A percentile compares a stretch with the other conserved stretches of the same genome.
Conservation (phyloP, 768 basidiomycete species). For the Myochromella boudieri region DNA sequence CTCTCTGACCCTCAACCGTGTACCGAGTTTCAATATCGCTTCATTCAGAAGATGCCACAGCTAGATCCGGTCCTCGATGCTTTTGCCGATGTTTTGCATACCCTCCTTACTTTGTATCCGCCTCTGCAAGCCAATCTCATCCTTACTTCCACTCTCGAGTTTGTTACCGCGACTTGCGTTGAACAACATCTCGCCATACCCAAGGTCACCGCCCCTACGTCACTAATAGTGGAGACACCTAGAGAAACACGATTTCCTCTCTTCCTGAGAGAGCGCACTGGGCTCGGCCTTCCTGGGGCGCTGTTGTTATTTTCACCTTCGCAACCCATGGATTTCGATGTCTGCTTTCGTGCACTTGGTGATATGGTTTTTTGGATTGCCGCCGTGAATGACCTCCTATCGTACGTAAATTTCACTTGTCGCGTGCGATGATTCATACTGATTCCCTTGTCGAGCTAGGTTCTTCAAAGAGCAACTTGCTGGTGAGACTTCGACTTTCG, state of each 20-base stretch:
- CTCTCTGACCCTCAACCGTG: not conserved
- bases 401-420: not conserved
- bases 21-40: constrained; percentile 9
- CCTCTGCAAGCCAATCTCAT: constrained; percentile 14
- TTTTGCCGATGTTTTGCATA: constrained; percentile 5
- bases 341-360: constrained; percentile 5
- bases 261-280: constrained; percentile 7
- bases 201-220: no score
- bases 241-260: constrained; percentile 1
- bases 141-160: constrained; percentile 12
- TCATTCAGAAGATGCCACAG: constrained; percentile 9
- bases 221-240: not conserved
- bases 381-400: constrained; percentile 6
- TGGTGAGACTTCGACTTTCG: constrained; percentile 16
- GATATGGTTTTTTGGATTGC: constrained; percentile 12
- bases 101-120: constrained; percentile 12
- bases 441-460: no score
- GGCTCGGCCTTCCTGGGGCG: constrained; percentile 3
- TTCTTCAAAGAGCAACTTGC: constrained; percentile 21
- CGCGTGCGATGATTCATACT: not conserved
- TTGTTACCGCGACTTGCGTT: constrained; percentile 10
- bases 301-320: constrained; percentile 6
- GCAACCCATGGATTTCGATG: not conserved
- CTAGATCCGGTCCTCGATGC: constrained; percentile 14
- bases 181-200: constrained; percentile 11